Conservation (phyloP, 306 rosid genomes). For the Acmispon strigosus region DNA sequence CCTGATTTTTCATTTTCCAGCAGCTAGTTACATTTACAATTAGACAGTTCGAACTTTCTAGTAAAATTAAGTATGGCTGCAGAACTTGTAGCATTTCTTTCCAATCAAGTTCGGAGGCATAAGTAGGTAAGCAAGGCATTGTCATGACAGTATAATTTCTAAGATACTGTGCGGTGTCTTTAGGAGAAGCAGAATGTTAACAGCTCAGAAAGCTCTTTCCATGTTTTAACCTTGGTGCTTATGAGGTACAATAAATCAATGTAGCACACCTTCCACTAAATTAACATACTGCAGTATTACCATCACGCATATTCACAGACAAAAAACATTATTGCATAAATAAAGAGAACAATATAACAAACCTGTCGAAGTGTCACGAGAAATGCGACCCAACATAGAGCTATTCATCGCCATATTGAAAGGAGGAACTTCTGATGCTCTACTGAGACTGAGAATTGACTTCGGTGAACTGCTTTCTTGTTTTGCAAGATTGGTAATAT, state of each 20-base stretch:
- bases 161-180: too few species aligned
- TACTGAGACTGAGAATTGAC: conserved; percentile 28
- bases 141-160: too few species aligned
- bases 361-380: conserved; percentile 43
- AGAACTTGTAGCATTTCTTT: too few species aligned
- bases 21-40: too few species aligned
- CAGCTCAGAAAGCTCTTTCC: too few species aligned
- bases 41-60: too few species aligned
- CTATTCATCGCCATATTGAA: conserved; percentile 24
- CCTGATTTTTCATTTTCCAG: too few species aligned
- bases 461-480: conserved; percentile 37
- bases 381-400: conserved; percentile 11
- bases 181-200: too few species aligned
- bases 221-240: not conserved
- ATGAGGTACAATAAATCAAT: not conserved
- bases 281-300: not conserved
- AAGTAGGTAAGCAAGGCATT: too few species aligned
- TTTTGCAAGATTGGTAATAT: conserved; percentile 18
- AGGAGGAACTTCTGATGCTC: conserved; percentile 36
- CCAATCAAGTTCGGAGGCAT: too few species aligned
- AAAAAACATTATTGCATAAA: not conserved
- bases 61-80: too few species aligned
- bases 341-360: conserved; percentile 1
- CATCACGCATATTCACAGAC: not conserved
- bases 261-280: not conserved